Percentiles rank a stretch among this genome's conserved stretches.
These are phyloP conservation scores for Luvunga scandens DNA, from an alignment of 345 rosid genomes.

Conservation along the genomic window DNA sequence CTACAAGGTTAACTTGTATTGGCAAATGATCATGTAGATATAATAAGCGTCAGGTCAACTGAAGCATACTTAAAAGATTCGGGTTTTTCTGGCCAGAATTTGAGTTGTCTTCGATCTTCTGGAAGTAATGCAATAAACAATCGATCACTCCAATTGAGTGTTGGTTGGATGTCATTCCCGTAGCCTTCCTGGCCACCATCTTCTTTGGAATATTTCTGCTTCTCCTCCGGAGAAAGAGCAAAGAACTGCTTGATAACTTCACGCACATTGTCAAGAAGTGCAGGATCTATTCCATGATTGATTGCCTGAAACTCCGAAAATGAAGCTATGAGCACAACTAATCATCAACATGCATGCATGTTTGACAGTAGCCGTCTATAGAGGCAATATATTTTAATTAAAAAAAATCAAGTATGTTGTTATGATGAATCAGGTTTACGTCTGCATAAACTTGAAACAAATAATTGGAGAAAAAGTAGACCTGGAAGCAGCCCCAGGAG, in stretches of 20 bases:
- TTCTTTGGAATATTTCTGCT: slow-evolving; percentile 50
- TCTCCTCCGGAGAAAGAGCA: slow-evolving; percentile 52
- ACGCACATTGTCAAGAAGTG: slow-evolving; percentile 48
- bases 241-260: slow-evolving; percentile 52
- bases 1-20: neutral
- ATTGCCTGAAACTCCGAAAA: too few relatives aligned
- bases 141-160: slow-evolving; percentile 71
- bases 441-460: too few relatives aligned
- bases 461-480: slow-evolving; percentile 15
- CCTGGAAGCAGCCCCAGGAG: slow-evolving; percentile 82
- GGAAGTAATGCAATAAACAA: slow-evolving; percentile 50
- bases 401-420: too few relatives aligned
- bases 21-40: too few relatives aligned
- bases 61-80: slow-evolving; percentile 41
- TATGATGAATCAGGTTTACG: too few relatives aligned
- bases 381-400: too few relatives aligned
- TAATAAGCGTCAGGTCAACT: too few relatives aligned
- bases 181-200: slow-evolving; percentile 58
- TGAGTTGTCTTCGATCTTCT: slow-evolving; percentile 40
- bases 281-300: slow-evolving; percentile 61
- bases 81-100: slow-evolving; percentile 67
- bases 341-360: neutral
- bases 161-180: slow-evolving; percentile 71
- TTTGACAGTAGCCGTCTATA: too few relatives aligned
- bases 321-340: neutral